Evolutionary conservation across 352 stramenopile species (phyloP).

Genomic region (Phytophthora brassicae): DNA sequence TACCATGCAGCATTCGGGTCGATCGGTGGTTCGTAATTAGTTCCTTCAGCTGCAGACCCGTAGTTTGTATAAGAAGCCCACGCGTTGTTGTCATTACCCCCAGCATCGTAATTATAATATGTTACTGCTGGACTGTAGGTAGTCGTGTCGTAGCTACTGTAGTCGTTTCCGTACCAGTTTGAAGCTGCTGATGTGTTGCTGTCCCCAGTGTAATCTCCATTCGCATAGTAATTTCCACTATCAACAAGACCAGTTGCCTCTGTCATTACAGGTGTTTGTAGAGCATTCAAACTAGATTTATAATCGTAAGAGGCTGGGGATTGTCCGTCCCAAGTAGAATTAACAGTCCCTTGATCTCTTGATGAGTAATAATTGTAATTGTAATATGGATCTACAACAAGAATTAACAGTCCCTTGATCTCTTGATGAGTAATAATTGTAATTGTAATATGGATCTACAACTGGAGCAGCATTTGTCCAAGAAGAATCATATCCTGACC

Average conservation of each 20-base stretch:
- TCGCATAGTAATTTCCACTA: slow-evolving; percentile 27
- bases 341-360: too few species aligned
- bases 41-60: not conserved
- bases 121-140: slow-evolving; percentile 9
- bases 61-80: slow-evolving; percentile 11
- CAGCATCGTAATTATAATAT: slow-evolving; percentile 12
- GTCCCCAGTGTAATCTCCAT: slow-evolving; percentile 6
- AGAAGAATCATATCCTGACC: not conserved
- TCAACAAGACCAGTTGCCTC: slow-evolving; percentile 21
- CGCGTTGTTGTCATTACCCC: slow-evolving; percentile 7
- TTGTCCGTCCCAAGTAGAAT: slow-evolving; percentile 4
- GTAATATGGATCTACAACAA: slow-evolving; percentile 14
- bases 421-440: slow-evolving; percentile 21
- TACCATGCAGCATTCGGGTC: slow-evolving; percentile 15
- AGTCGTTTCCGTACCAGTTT: slow-evolving; percentile 30
- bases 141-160: slow-evolving; percentile 31
- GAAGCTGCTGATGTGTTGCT: slow-evolving; percentile 8
- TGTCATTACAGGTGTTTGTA: not conserved
- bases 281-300: not conserved
- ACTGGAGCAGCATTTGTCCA: slow-evolving; percentile 5
- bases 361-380: slow-evolving; percentile 25
- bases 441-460: slow-evolving; percentile 22
- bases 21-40: not conserved
- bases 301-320: slow-evolving; percentile 11
- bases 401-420: not conserved